phyloP scores from a whole-genome alignment of 805 yeast species.

The Komagataella pastoris region DNA sequence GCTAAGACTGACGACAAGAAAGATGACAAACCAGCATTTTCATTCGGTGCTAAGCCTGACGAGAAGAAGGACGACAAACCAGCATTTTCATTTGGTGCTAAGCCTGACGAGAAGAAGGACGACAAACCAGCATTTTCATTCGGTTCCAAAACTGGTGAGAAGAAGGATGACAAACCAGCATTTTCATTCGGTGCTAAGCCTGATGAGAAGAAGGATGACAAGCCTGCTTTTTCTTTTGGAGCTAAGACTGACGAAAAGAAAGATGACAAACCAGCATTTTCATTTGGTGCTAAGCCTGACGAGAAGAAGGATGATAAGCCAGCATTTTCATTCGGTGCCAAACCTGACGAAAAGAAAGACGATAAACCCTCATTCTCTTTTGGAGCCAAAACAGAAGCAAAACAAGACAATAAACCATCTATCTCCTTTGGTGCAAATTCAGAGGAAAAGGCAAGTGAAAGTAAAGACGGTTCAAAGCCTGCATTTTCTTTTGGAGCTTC shows the following conservation, averaged over 20 bases:
- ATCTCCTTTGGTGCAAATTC: conserved; percentile 9
- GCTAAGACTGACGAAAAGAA: conserved; percentile 2
- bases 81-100: conserved; percentile 4
- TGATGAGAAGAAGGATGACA: conserved; percentile 3
- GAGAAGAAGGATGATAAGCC: conserved; percentile 3
- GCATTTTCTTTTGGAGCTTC: conserved; percentile 6
- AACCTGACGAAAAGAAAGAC: conserved; percentile 3
- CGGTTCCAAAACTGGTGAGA: conserved; percentile 4
- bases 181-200: conserved; percentile 6
- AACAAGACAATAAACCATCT: conserved; percentile 4
- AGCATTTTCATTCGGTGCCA: conserved; percentile 6
- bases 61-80: conserved; percentile 3
- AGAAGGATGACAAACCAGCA: conserved; percentile 2
- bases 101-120: conserved; percentile 3
- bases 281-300: conserved; percentile 3
- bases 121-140: conserved; percentile 4
- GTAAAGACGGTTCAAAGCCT: conserved; percentile 3
- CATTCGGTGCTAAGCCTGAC: conserved; percentile 1
- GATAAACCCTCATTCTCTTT: conserved; percentile 4
- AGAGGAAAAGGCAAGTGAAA: conserved; percentile 1
- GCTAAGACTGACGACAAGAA: conserved; percentile 1
- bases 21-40: conserved; percentile 1
- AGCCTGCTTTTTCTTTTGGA: conserved; percentile 5
- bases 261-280: conserved; percentile 3
- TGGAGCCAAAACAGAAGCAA: conserved; percentile 4